Evolutionary conservation across 2,329 filamentous ascomycete species (phyloP).

Genomic region (Hymenoscyphus repandus): DNA sequence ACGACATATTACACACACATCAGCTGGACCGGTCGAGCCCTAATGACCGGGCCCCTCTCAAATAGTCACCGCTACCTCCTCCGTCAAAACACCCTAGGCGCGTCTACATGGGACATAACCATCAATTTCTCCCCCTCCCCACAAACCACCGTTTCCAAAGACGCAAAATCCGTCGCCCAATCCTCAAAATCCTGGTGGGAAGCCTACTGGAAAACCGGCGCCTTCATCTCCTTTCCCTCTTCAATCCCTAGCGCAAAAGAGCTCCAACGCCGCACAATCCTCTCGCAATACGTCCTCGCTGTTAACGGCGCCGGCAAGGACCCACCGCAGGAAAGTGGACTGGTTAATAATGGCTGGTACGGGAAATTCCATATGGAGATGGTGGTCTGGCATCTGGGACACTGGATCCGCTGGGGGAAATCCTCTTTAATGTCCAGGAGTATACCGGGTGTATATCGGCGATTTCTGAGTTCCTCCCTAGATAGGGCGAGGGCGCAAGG

Average conservation of each 20-base stretch:
- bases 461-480: slow-evolving; percentile 30
- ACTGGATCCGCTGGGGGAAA: slow-evolving; percentile 38
- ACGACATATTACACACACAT: slow-evolving; percentile 35
- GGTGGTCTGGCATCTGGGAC: slow-evolving; percentile 38
- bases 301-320: slow-evolving; percentile 39
- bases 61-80: slow-evolving; percentile 23
- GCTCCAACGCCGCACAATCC: slow-evolving; percentile 39
- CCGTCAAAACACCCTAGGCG: slow-evolving; percentile 2
- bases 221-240: slow-evolving; percentile 39
- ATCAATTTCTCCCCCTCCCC: slow-evolving; percentile 15
- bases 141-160: neutral
- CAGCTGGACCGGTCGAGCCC: slow-evolving; percentile 17
- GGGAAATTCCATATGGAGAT: slow-evolving; percentile 43
- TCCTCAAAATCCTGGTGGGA: slow-evolving; percentile 19
- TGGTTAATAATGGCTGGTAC: slow-evolving; percentile 44
- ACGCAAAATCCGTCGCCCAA: slow-evolving; percentile 1
- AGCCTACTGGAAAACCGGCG: slow-evolving; percentile 34
- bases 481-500: slow-evolving; percentile 31
- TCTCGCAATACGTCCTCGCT: slow-evolving; percentile 40
- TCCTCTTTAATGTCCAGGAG: slow-evolving; percentile 34
- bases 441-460: slow-evolving; percentile 35
- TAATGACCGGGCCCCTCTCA: slow-evolving; percentile 12
- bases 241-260: slow-evolving; percentile 35
- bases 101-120: slow-evolving; percentile 10
- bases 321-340: slow-evolving; percentile 38